Base-by-base conservation (phyloP, 2,329 filamentous ascomycete genomes). In the Pyricularia grisea region DNA sequence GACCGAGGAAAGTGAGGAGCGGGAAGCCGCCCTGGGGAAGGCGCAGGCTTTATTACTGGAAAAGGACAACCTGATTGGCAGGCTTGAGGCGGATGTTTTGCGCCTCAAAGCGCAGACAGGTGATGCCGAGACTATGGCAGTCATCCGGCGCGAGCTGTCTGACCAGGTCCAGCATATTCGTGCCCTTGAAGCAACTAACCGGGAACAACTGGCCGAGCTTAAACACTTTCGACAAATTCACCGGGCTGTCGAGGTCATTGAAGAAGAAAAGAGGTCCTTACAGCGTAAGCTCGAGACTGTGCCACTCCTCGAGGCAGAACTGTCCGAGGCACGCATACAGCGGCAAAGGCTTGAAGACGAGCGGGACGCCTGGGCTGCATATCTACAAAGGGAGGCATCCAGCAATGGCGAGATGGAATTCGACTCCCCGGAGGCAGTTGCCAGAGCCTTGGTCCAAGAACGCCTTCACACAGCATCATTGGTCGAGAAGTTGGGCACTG, bases 121-220 rank as follows among this genome's bases (percentile, higher is more conserved):
- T 11, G 94, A 97, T 76, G 88, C 89, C 0, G 94, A 97, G 73
- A 95, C 92, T 0, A 85, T 98, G 75, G 87, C 85, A 5, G 88
- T 97, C 42, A 91, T 99, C 73, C 92, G 94, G 77, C 87, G 89
- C 72, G 94, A 99, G 79, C 84, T 99, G 4, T 90, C 91, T 0
- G 94, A 97, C 72, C 95, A 98, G 76, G 92, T 99, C 0, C 85
- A 88, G n/a, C 93, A 98, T 75, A 97, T 97, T 72, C 89, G 92
- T 70, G 89, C 87, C 33, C 83, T 99, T 3, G 95, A 99, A 77
- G 85, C 87, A 0, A 87, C 88, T 50, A 97, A 93, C 71, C 85
- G 92, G 28, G 92, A 97, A 67, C 92, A 97, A 75, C 82, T 88
- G 17, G 79, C 85, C 0, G 94, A 99, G 76, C 81, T 99, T 50